Evolutionary conservation across 2,329 filamentous ascomycete genomes (phyloP).

Genomic region (Hypoxylon sp.): DNA sequence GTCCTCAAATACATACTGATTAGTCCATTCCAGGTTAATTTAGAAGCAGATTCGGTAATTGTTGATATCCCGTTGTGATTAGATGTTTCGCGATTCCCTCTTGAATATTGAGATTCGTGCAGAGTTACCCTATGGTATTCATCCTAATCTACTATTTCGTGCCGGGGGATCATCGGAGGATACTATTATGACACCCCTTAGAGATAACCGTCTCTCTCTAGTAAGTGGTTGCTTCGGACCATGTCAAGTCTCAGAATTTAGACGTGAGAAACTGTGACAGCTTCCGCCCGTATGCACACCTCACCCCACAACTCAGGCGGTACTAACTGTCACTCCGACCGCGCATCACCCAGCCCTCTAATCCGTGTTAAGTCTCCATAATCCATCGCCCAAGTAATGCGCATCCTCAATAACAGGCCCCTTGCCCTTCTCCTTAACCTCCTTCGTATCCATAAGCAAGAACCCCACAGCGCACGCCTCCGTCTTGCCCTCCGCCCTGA

Average conservation of each 20-base stretch:
- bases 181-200: background rate
- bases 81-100: background rate
- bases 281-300: background rate
- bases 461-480: conserved; percentile 90
- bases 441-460: conserved; percentile 86
- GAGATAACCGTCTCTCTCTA: background rate
- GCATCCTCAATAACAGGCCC: conserved; percentile 93
- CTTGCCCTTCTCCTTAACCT: conserved; percentile 95
- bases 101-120: background rate
- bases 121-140: conserved; percentile 7
- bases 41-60: background rate
- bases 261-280: background rate
- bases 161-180: background rate
- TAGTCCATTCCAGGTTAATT: background rate
- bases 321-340: background rate
- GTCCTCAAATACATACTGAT: background rate
- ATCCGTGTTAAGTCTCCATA: conserved; percentile 81
- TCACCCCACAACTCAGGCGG: background rate
- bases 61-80: background rate
- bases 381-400: conserved; percentile 93
- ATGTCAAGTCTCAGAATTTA: background rate
- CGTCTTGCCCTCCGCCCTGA: conserved; percentile 93
- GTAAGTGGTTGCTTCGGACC: background rate
- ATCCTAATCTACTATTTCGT: background rate
- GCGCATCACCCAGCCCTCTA: conserved; percentile 47